phyloP scores from a whole-genome alignment of 768 basidiomycete genomes.

The Scleroderma citrinum region DNA sequence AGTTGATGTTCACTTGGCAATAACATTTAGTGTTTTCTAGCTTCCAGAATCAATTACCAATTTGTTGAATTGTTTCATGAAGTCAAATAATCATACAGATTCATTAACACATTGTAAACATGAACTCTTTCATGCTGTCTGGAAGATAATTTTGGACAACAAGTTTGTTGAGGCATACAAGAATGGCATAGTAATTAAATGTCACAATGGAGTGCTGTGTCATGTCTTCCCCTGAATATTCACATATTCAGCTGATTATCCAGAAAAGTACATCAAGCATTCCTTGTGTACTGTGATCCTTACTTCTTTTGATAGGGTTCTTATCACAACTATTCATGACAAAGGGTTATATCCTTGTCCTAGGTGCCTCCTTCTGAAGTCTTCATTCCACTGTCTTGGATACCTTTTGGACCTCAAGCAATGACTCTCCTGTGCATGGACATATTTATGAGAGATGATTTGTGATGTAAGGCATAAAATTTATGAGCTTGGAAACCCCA shows the following conservation, averaged over 20 bases:
- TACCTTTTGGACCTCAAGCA: constrained; percentile 3
- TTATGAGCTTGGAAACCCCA: constrained; percentile 8
- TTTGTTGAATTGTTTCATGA: background rate
- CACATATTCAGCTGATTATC: background rate
- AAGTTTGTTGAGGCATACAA: background rate
- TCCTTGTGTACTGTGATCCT: background rate
- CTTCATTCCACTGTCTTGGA: constrained; percentile 4
- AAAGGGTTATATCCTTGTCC: background rate
- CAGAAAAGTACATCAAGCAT: background rate
- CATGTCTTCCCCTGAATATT: background rate
- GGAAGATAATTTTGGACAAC: background rate
- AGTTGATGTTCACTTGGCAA: background rate
- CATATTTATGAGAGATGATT: constrained; percentile 1
- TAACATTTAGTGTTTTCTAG: too few species aligned
- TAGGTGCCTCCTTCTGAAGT: background rate
- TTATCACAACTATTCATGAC: background rate
- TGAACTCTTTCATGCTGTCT: background rate
- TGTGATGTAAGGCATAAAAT: constrained; percentile 1
- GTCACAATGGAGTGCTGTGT: background rate
- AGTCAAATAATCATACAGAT: background rate
- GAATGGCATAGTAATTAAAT: background rate
- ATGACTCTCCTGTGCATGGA: background rate
- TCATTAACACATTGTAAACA: background rate
- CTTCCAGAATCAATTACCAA: background rate
- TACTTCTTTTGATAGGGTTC: background rate